Evolutionary conservation across 208 protist species (phyloP), one percentile per base, ranked within the genome.

Genomic region (Trypanosomatidae sp.): DNA sequence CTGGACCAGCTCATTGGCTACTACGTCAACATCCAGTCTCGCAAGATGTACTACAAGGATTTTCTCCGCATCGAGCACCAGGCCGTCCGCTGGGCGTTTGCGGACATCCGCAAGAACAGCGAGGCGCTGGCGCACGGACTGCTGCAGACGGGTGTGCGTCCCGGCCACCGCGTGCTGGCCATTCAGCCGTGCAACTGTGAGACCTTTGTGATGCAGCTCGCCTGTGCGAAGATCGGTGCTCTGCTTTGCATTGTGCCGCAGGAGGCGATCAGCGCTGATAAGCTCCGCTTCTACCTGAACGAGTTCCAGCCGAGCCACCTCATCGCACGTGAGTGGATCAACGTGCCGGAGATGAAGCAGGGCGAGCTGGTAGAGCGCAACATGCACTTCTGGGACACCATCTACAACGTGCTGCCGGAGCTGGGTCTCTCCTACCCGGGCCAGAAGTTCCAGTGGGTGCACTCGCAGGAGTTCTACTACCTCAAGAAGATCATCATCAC

Each of bases 11-110:
- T 96, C 55, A 87, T 96, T 44, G 94, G 94, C 46, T 97, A 97
- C 80, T 97, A 97, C 79, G 89, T 96, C 30, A 97, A 96, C 79
- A 94, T 96, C 70, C 94, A 97, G 78, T 95, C 94, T n/a, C 84
- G 94, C 36, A 96, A 96, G 80, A 95, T 97, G 94, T 95, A 96
- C 82, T 96, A 97, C 91, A 97, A 95, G 74, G 92, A 95, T 72
- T 94, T 95, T 64, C 76, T 97, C n/a, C 91, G 94, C 53, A 96
- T 97, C 68, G 91, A 95, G 82, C 93, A 97, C 76, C 93, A 97
- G 84, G 93, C 91, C 13, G 93, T 97, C 25, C 88, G 91, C 43
- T 97, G 93, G 93, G 91, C 93, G 1, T 97, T 95, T 81, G 91
- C 91, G 1, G 93, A 97, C 69, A 94, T 97, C 69, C 91, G 91